Percentiles rank a stretch among this genome's conserved stretches.
These are phyloP conservation scores for Arxiozyma heterogenica DNA, from an alignment of 1,139 yeast genomes.

Conservation along the genomic window DNA sequence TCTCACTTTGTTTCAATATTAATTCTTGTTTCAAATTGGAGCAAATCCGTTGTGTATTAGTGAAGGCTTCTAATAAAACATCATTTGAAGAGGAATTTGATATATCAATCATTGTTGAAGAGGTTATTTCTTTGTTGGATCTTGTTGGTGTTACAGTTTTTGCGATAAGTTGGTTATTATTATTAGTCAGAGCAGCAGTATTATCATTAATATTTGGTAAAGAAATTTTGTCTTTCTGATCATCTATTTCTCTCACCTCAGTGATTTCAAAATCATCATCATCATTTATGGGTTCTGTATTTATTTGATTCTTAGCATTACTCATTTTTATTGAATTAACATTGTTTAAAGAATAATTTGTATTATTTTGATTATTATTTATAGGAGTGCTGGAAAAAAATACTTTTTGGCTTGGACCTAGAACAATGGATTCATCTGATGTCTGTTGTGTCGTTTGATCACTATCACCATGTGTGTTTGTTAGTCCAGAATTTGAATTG, in stretches of 20 bases:
- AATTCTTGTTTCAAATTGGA: slow-evolving; percentile 25
- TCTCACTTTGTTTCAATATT: slow-evolving; percentile 20
- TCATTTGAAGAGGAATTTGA: slow-evolving; percentile 21
- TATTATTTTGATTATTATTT: not conserved
- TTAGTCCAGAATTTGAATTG: not conserved
- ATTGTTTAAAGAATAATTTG: not conserved
- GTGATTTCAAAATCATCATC: slow-evolving; percentile 28
- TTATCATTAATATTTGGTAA: not conserved
- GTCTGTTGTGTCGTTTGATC: not conserved
- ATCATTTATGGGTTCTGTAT: not conserved
- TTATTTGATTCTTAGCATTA: not conserved
- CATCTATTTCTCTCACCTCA: slow-evolving; percentile 19
- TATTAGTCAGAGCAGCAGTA: not conserved
- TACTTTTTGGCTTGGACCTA: not conserved
- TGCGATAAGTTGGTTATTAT: not conserved
- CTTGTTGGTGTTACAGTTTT: not conserved
- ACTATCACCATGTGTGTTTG: not conserved
- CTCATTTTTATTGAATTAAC: not conserved
- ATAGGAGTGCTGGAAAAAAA: not conserved
- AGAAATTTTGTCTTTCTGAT: not conserved
- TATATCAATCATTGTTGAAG: not conserved
- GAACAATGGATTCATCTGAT: not conserved
- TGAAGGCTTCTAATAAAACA: slow-evolving; percentile 29
- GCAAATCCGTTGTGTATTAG: slow-evolving; percentile 28
- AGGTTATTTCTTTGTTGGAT: not conserved